Percentiles rank a stretch among this genome's conserved stretches.
phyloP scores from a whole-genome alignment of 441 rosid species.

The Pelargonium australe region DNA sequence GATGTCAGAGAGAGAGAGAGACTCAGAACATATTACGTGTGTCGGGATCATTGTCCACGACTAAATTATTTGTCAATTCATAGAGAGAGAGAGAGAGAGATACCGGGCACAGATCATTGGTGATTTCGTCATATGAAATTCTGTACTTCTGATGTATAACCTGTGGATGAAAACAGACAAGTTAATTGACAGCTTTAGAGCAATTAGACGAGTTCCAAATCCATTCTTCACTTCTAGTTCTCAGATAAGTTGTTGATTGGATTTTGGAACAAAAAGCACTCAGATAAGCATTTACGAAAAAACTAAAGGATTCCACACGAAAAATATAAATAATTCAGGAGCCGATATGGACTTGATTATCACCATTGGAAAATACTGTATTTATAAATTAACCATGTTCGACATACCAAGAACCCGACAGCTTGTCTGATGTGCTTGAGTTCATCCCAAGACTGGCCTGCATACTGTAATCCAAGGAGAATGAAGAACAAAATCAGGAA shows the following conservation, averaged over 20 bases:
- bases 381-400: neutral
- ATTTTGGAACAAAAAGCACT: no score
- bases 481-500: slow-evolving; percentile 7
- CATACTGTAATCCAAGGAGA: slow-evolving; percentile 35
- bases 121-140: slow-evolving; percentile 95
- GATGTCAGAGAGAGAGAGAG: slow-evolving; percentile 9
- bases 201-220: no score
- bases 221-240: no score
- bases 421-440: slow-evolving; percentile 69
- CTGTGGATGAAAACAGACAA: slow-evolving; percentile 34
- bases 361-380: neutral
- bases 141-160: slow-evolving; percentile 96
- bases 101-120: slow-evolving; percentile 89
- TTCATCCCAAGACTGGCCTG: slow-evolving; percentile 65
- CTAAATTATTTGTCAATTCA: neutral
- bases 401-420: slow-evolving; percentile 53
- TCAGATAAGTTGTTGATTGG: no score
- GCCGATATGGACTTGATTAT: neutral
- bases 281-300: no score
- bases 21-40: neutral
- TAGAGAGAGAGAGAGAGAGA: slow-evolving; percentile 13
- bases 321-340: no score
- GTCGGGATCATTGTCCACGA: neutral
- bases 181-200: neutral
- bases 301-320: no score